Base-by-base conservation (phyloP, 1,284 basidiomycete genomes). In the Phellinidium pouzarii region DNA sequence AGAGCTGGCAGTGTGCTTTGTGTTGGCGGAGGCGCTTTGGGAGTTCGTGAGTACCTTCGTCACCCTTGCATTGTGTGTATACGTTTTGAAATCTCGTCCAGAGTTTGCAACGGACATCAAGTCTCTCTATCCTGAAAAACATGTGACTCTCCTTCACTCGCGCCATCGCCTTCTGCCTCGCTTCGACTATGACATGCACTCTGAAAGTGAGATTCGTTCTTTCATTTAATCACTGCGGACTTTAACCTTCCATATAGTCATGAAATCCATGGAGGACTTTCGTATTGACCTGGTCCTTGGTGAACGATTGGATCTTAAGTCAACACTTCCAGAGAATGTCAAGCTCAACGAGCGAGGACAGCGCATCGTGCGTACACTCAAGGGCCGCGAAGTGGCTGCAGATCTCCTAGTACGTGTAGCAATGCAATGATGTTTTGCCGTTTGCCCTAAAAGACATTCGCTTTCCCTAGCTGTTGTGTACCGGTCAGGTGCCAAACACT, bases 401-500 rank as follows among this genome's bases (percentile, higher is more conserved):
- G 83, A 87, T 60, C 64, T 87, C 4, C 68, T 89, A 23, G 84
- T 85, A 58, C 47, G 74, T 63, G 40, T 22, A 3, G 22, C 9
- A 14, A 26, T 38, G 22, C 34, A 14, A 19, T n/a, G n/a, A n/a
- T 48, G 11, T 31, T 42, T 5, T 17, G 17, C 27, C 23, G 20
- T 7, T n/a, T 45, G 17, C 34, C 17, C 27, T 47, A 9, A 52
- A 14, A n/a, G 3, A 25, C 36, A 44, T 17, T 26, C 11, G 36
- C 7, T 4, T 45, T 34, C n/a, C 31, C 41, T 26, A 87, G 82
- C 73, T 91, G 12, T 69, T 85, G 1, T 90, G 88, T 63, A 90
- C 87, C 0, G 87, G 87, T 5, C 87, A 89, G 66, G 73, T 68
- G 34, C 85, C 87, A 17, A 88, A 90, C 63, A 83, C 84, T 0